phyloP scores from a whole-genome alignment of 257 asterid species.

The Ilex aquifolium region DNA sequence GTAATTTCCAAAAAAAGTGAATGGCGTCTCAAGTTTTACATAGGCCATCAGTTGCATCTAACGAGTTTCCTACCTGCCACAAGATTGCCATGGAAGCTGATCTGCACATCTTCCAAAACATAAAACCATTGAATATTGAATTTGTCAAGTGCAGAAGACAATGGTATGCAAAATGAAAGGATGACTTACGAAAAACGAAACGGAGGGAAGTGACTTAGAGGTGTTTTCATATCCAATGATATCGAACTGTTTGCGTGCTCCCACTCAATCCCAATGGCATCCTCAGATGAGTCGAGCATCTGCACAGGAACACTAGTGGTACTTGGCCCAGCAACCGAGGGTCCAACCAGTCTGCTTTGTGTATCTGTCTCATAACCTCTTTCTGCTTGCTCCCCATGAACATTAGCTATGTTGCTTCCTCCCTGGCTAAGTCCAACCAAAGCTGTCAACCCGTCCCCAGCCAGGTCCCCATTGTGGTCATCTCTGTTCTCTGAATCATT shows the following conservation, averaged over 20 bases:
- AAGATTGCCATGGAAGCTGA: neutral
- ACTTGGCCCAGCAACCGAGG: slow-evolving; percentile 49
- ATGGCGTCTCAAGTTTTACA: too few species aligned
- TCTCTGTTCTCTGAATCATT: slow-evolving; percentile 74
- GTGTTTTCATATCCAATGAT: slow-evolving; percentile 88
- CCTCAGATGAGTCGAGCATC: slow-evolving; percentile 61
- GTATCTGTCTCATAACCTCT: slow-evolving; percentile 48
- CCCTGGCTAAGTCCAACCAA: slow-evolving; percentile 95
- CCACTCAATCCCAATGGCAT: slow-evolving; percentile 65
- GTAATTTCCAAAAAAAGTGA: too few species aligned
- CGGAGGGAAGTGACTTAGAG: slow-evolving; percentile 92
- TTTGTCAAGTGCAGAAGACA: slow-evolving; percentile 2
- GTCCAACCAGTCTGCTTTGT: slow-evolving; percentile 38
- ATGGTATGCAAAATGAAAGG: slow-evolving; percentile 14
- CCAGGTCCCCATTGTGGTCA: slow-evolving; percentile 63
- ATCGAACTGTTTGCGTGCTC: slow-evolving; percentile 60
- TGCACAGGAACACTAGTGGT: slow-evolving; percentile 49
- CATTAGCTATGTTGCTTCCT: slow-evolving; percentile 40
- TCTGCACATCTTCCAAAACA: too few species aligned
- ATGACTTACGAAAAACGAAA: slow-evolving; percentile 89
- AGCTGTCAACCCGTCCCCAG: slow-evolving; percentile 94
- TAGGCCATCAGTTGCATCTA: too few species aligned
- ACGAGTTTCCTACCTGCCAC: too few species aligned
- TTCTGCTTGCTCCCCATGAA: slow-evolving; percentile 52
- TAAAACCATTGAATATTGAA: too few species aligned